Conservation (phyloP, 228 moss, liverwort and hornwort species). For the Sphagnum fallax region DNA sequence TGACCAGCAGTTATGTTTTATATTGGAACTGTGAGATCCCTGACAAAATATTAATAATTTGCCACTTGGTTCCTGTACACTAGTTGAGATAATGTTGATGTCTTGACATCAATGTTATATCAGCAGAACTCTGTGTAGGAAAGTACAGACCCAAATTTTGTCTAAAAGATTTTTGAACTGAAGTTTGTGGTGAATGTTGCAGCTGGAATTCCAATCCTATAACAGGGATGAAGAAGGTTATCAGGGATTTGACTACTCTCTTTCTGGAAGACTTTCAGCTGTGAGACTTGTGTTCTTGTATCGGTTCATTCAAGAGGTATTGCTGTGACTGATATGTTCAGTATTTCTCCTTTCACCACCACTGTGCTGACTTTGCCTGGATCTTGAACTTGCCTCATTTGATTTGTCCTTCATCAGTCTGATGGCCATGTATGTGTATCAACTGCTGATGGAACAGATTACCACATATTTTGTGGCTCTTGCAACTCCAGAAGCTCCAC, state of each 20-base stretch:
- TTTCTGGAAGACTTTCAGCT: slow-evolving; percentile 80
- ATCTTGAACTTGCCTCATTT: background rate
- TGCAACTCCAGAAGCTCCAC: slow-evolving; percentile 78
- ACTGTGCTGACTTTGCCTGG: too few relatives aligned
- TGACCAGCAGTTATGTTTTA: too few relatives aligned
- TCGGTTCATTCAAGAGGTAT: slow-evolving; percentile 93
- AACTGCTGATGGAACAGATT: slow-evolving; percentile 27
- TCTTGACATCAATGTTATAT: too few relatives aligned
- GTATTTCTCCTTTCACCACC: too few relatives aligned
- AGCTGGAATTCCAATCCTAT: slow-evolving; percentile 84
- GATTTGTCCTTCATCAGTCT: slow-evolving; percentile 1
- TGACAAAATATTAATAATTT: too few relatives aligned
- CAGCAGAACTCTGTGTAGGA: too few relatives aligned
- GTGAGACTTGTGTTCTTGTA: slow-evolving; percentile 89
- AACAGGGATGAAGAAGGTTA: slow-evolving; percentile 94
- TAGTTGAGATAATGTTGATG: too few relatives aligned
- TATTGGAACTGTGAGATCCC: too few relatives aligned
- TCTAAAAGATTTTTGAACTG: too few relatives aligned
- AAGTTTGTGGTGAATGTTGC: slow-evolving; percentile 6
- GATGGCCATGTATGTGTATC: background rate
- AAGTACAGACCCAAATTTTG: too few relatives aligned
- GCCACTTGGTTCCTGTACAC: too few relatives aligned
- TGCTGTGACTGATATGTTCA: background rate
- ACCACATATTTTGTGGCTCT: slow-evolving; percentile 74
- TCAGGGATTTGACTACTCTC: slow-evolving; percentile 78